Conservation (phyloP, 1,139 yeast species). For the Suhomyces bribrorum region DNA sequence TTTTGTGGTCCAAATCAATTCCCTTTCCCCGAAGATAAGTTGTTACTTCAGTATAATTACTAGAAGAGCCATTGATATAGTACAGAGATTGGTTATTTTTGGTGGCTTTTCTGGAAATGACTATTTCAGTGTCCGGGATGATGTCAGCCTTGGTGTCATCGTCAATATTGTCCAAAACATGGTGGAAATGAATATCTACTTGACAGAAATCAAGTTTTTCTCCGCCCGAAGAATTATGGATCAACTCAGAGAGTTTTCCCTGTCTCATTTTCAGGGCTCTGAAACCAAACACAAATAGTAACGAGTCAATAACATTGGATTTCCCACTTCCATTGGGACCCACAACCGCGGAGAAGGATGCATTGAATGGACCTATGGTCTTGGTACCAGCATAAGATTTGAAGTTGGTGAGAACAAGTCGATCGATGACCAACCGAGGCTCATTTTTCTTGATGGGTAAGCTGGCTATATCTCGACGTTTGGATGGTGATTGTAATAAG, state of each 20-base stretch:
- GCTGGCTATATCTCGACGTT: slow-evolving; percentile 23
- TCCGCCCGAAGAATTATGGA: slow-evolving; percentile 77
- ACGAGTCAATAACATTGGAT: slow-evolving; percentile 94
- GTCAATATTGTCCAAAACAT: slow-evolving; percentile 64
- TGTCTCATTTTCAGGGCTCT: slow-evolving; percentile 97
- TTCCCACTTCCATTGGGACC: slow-evolving; percentile 99
- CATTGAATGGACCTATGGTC: slow-evolving; percentile 89
- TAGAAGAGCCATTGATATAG: slow-evolving; percentile 66
- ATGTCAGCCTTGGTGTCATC: slow-evolving; percentile 34
- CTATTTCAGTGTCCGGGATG: slow-evolving; percentile 58
- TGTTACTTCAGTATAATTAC: slow-evolving; percentile 82
- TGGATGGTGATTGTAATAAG: slow-evolving; percentile 31
- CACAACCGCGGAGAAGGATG: slow-evolving; percentile 95
- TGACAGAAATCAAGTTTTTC: slow-evolving; percentile 74
- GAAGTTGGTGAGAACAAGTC: slow-evolving; percentile 77
- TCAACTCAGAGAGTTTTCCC: slow-evolving; percentile 83
- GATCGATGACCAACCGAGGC: slow-evolving; percentile 73
- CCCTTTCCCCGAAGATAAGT: slow-evolving; percentile 76
- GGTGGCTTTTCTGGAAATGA: slow-evolving; percentile 79
- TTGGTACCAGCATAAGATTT: slow-evolving; percentile 97
- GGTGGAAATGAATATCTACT: slow-evolving; percentile 89
- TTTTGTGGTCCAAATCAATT: slow-evolving; percentile 89
- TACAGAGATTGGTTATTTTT: slow-evolving; percentile 79
- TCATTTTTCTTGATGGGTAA: slow-evolving; percentile 21
- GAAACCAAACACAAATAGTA: slow-evolving; percentile 95